Base-by-base conservation (phyloP, 495 filamentous ascomycete genomes). In the Annulohypoxylon bovei region DNA sequence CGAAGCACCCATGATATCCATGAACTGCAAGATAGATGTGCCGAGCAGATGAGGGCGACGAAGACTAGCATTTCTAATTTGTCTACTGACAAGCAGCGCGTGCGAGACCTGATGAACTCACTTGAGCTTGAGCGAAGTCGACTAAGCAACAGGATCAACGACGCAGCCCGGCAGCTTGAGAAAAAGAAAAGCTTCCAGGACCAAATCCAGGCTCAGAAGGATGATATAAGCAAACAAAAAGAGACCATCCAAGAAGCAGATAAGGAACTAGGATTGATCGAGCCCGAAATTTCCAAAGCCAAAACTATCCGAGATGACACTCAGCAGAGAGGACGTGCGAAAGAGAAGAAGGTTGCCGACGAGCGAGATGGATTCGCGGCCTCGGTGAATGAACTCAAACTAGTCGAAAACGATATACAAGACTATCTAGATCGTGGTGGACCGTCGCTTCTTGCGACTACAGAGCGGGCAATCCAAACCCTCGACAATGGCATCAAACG, bases 1-100 rank as follows among this genome's bases (percentile, higher is more conserved):
- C 88, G 90, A 65, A 91, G 91, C 6, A 80, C 93, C 16, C 91
- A 97, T 54, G 92, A 97, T 67, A 92, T 98, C 64, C 92, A 94
- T 68, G 87, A 91, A 14, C 86, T 95, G 54, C 88, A 92, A 59
- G 86, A 87, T 20, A 76, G 81, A 27, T 85, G 89, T 68, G 86
- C 84, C n/a, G 93, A 94, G 65, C 88, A 91, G 74, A 82, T 87
- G 23, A 84, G 88, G 62, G 73, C 77, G n/a, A 71, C 88, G 8
- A 92, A 91, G 71, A 82, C 86, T 32, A 84, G 81, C 27, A 85
- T 94, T 12, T 74, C 82, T 14, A 91, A 89, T 59, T 77, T 96
- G 30, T 85, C 83, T 0, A 77, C 76, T 3, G 93, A 97, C 12
- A 90, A 87, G 70, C 93, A 98, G 30, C 86, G 87, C 27, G 80